Conservation (phyloP, 2,329 filamentous ascomycete genomes). For the Arthrobotrys sphaeroides region DNA sequence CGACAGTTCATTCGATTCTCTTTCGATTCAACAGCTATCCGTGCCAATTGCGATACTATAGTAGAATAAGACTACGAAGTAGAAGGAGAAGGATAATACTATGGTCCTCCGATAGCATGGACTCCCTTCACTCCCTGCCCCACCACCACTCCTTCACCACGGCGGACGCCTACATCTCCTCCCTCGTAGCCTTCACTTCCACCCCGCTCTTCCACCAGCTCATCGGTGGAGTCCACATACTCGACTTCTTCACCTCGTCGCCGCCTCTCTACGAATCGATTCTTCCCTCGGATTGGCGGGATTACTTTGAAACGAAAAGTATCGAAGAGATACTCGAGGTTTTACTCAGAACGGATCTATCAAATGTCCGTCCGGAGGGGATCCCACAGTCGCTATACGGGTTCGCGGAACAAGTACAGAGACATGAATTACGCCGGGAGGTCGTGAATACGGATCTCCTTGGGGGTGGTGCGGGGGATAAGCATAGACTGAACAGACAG, state of each 20-base stretch:
- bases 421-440: constrained; percentile 55
- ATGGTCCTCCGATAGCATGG: constrained; percentile 22
- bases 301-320: constrained; percentile 76
- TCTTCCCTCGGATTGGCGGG: constrained; percentile 81
- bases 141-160: constrained; percentile 67
- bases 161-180: constrained; percentile 79
- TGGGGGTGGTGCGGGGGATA: constrained; percentile 22
- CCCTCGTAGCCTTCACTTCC: constrained; percentile 78
- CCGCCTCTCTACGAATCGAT: constrained; percentile 78
- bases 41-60: too few species aligned
- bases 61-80: too few species aligned
- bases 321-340: constrained; percentile 82
- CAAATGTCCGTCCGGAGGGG: constrained; percentile 70
- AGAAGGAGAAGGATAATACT: not conserved
- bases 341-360: constrained; percentile 69
- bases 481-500: constrained; percentile 71
- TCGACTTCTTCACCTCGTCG: constrained; percentile 91
- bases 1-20: too few species aligned
- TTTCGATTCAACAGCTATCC: too few species aligned
- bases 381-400: constrained; percentile 57
- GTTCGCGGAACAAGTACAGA: constrained; percentile 54
- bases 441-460: constrained; percentile 45
- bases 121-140: constrained; percentile 36
- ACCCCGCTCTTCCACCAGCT: constrained; percentile 81
- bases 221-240: constrained; percentile 95